Evolutionary conservation across 306 rosid species (phyloP).

Genomic region (Prosopis cineraria): DNA sequence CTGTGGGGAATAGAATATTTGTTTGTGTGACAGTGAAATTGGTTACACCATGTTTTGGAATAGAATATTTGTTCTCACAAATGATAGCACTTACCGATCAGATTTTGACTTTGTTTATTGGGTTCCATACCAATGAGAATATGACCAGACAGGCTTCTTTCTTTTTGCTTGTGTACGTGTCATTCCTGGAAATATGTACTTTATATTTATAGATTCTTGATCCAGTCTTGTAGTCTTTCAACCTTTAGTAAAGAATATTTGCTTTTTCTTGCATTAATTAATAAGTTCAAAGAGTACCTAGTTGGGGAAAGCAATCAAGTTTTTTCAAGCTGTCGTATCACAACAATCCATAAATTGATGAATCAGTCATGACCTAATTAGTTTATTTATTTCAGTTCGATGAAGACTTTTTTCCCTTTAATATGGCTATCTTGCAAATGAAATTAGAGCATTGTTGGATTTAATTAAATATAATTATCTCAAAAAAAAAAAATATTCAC

Average conservation of each 20-base stretch:
- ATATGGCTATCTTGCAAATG: too few relatives aligned
- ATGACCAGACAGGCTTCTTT: background rate
- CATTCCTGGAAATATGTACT: background rate
- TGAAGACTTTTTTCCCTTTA: too few relatives aligned
- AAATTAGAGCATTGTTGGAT: too few relatives aligned
- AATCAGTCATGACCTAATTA: background rate
- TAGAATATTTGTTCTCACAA: slow-evolving; percentile 20
- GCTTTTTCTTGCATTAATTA: too few relatives aligned
- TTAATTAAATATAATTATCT: too few relatives aligned
- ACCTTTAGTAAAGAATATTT: background rate
- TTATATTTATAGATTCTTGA: background rate
- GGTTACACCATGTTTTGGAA: too few relatives aligned
- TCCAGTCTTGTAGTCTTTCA: background rate
- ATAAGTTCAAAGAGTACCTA: background rate
- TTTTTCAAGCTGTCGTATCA: background rate
- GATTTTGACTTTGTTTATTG: background rate
- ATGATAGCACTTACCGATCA: background rate
- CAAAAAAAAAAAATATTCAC: too few relatives aligned
- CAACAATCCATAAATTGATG: background rate
- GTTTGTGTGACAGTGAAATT: background rate
- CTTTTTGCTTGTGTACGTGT: background rate
- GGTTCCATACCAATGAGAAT: background rate
- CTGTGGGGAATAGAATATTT: slow-evolving; percentile 41
- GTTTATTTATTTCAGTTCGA: too few relatives aligned
- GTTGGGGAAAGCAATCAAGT: background rate